Evolutionary conservation across 345 rosid genomes (phyloP), one percentile per base, ranked within the genome.

Genomic region (Dimocarpus longan): DNA sequence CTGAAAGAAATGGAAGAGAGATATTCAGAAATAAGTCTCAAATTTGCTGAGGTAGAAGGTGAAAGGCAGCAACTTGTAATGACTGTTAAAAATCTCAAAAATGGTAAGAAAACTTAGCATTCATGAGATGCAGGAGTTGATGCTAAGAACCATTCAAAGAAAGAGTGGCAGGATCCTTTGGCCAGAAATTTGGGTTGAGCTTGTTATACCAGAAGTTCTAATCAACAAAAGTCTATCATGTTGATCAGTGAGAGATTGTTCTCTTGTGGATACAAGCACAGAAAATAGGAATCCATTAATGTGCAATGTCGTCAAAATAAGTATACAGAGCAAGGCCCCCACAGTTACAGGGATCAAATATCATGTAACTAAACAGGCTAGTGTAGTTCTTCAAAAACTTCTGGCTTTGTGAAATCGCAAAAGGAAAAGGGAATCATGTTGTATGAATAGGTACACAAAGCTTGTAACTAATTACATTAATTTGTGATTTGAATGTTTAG

Each of bases 31-130:
- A 90, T 91, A 79, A 93, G 99, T 78, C 91, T 97, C 78, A 90
- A 83, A 81, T 96, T 92, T 81, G 99, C 98, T 75, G 95, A 90
- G 82, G 99, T 94, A 10, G 98, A 97, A 91, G 92, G 98, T 21
- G 97, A 94, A 86, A 89, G 99, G 82, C 97, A 94, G 71, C 86
- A 87, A 84, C 97, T 97, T 79, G 93, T 92, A 65, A 94, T 97
- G 98, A 89, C 91, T 4, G 85, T 92, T 70, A 80, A 94, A 65
- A 93, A 92, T 84, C 91, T 90, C 66, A 91, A 92, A 86, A 97
- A 89, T 75, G 87, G 91, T 71, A 93, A 87, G 88, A 91, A 87
- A 83, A 84, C 82, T 57, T 90, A 89, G 85, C 78, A 66, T 83
- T 56, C 46, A 75, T 44, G 70, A 65, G 68, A 70, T 18, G 65